phyloP scores from a whole-genome alignment of 2,329 filamentous ascomycete genomes.

The Arthrinium phaeospermum region DNA sequence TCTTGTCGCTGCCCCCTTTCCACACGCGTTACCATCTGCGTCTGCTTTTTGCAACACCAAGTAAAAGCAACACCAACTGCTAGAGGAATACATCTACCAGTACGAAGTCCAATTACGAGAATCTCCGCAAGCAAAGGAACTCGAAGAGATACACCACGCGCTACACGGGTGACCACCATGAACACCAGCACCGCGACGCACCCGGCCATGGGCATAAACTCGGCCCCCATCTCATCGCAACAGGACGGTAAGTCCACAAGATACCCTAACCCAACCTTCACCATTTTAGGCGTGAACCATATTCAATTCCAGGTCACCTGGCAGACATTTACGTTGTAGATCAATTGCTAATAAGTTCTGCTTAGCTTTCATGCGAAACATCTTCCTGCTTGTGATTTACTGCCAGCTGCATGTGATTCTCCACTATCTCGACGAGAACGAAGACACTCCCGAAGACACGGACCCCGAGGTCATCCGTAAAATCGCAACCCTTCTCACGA shows the following conservation, averaged over 20 bases:
- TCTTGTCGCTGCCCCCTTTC: background rate
- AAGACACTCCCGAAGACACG: accelerated
- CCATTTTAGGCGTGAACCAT: background rate
- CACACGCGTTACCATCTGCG: too few relatives aligned
- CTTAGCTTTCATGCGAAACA: background rate
- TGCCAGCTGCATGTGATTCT: background rate
- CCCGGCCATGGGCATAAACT: background rate
- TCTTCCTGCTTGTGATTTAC: background rate
- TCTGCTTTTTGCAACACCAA: background rate
- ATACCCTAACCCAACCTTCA: background rate
- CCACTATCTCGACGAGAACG: background rate
- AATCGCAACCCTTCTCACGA: background rate
- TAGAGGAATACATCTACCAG: background rate
- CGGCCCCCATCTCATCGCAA: accelerated
- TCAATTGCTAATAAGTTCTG: background rate
- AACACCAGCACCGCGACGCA: accelerated
- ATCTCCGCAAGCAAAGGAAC: background rate
- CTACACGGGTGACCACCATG: background rate
- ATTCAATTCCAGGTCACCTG: too few relatives aligned
- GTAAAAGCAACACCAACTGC: background rate
- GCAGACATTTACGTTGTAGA: too few relatives aligned
- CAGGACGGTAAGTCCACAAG: background rate
- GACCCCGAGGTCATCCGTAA: background rate
- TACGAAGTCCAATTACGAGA: background rate
- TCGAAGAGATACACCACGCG: too few relatives aligned